These are phyloP conservation scores for Candida germanica DNA, from an alignment of 805 yeast species.

Conservation along the genomic window DNA sequence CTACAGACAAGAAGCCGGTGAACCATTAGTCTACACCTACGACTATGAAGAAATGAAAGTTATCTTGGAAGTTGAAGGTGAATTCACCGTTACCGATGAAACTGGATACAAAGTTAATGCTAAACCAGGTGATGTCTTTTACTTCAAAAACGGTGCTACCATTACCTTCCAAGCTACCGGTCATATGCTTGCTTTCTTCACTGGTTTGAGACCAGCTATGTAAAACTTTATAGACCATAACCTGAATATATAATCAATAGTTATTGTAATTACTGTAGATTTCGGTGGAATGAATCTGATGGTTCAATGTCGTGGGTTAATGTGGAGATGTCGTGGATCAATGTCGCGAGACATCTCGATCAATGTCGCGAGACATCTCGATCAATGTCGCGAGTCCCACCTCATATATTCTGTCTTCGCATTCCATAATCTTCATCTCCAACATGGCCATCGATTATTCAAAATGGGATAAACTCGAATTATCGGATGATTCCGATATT, in stretches of 20 bases:
- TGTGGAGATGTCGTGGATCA: too few relatives aligned
- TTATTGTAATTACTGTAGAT: too few relatives aligned
- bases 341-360: too few relatives aligned
- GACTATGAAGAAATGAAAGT: conserved; percentile 66
- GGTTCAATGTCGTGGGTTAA: too few relatives aligned
- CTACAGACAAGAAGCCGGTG: conserved; percentile 67
- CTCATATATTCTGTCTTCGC: too few relatives aligned
- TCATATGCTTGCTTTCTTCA: conserved; percentile 61
- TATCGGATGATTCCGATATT: conserved; percentile 94
- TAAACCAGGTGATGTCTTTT: conserved; percentile 64
- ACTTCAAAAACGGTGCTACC: conserved; percentile 65
- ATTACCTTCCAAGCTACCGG: conserved; percentile 60
- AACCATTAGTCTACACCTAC: conserved; percentile 64
- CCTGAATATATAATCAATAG: not conserved
- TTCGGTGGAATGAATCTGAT: too few relatives aligned
- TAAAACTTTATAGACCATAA: not conserved
- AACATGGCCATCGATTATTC: conserved; percentile 87
- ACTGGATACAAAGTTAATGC: conserved; percentile 57
- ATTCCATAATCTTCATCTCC: not conserved
- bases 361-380: too few relatives aligned
- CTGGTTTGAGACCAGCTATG: conserved; percentile 51
- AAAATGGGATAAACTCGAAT: conserved; percentile 95
- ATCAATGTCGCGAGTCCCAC: too few relatives aligned
- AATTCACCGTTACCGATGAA: conserved; percentile 59
- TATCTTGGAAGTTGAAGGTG: conserved; percentile 65